A percentile compares a stretch with the other conserved stretches of the same genome.
Evolutionary conservation across 2,329 filamentous ascomycete species (phyloP).

Genomic region (Epichloe gansuensis): DNA sequence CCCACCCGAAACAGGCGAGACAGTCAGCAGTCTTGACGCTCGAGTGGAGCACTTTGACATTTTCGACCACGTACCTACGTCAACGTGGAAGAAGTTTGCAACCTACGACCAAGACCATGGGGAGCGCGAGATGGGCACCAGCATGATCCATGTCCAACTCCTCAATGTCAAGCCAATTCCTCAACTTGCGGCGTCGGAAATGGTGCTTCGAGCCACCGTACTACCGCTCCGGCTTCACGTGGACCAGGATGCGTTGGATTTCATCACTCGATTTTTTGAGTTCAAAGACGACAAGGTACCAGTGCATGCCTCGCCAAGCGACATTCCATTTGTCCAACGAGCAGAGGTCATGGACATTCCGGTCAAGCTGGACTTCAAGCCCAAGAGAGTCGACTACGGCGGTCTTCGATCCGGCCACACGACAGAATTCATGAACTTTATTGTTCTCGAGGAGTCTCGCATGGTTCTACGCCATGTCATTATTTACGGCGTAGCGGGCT

Average conservation of each 20-base stretch:
- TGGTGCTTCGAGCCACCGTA: slow-evolving; percentile 67
- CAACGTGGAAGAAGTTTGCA: slow-evolving; percentile 96
- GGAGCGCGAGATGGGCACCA: slow-evolving; percentile 72
- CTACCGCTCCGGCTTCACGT: slow-evolving; percentile 84
- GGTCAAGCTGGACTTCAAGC: slow-evolving; percentile 87
- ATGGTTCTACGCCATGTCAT: slow-evolving; percentile 82
- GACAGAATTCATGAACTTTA: slow-evolving; percentile 97
- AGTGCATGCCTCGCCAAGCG: slow-evolving; percentile 46
- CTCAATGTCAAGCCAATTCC: slow-evolving; percentile 77
- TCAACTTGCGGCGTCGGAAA: slow-evolving; percentile 75
- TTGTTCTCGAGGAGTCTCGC: slow-evolving; percentile 78
- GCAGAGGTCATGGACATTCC: slow-evolving; percentile 75
- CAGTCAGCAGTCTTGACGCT: slow-evolving; percentile 76
- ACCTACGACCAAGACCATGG: slow-evolving; percentile 83
- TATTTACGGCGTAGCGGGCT: slow-evolving; percentile 81
- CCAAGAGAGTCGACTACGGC: slow-evolving; percentile 92
- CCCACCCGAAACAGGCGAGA: slow-evolving; percentile 63
- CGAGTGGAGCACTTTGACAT: slow-evolving; percentile 75
- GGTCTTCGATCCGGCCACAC: slow-evolving; percentile 86
- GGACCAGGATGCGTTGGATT: slow-evolving; percentile 93
- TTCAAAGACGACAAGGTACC: slow-evolving; percentile 70
- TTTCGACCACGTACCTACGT: slow-evolving; percentile 87
- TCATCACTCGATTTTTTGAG: slow-evolving; percentile 93
- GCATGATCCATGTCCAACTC: slow-evolving; percentile 83
- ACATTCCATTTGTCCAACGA: slow-evolving; percentile 77